These are phyloP conservation scores for Pseudogymnoascus sp. DNA, from an alignment of 2,329 filamentous ascomycete genomes.

Conservation along the genomic window DNA sequence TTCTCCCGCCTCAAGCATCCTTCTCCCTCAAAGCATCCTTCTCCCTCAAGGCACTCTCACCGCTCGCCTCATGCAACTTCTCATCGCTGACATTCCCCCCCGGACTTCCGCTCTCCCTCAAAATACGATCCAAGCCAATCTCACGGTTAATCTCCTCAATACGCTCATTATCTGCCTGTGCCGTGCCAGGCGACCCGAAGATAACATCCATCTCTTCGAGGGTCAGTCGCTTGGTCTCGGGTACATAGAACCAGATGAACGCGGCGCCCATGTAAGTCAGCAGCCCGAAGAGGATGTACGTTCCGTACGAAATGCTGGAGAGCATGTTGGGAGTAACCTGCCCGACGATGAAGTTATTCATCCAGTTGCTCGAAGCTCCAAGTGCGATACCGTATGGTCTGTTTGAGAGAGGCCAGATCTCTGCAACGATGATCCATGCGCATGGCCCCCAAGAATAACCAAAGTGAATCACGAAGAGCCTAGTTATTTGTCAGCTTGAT, in stretches of 20 bases:
- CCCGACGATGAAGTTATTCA: conserved; percentile 55
- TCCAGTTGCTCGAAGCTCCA: conserved; percentile 58
- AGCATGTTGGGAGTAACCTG: conserved; percentile 65
- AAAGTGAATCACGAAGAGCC: conserved; percentile 34
- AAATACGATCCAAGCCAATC: conserved; percentile 46
- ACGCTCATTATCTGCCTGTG: conserved; percentile 29
- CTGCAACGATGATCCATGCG: conserved; percentile 65
- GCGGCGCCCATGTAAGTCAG: conserved; percentile 51
- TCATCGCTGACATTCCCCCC: not conserved
- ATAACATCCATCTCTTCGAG: conserved; percentile 56
- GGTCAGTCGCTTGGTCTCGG: conserved; percentile 44
- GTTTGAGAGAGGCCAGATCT: conserved; percentile 65
- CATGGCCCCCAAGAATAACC: conserved; percentile 69
- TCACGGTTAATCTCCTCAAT: conserved; percentile 67
- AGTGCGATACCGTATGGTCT: conserved; percentile 64
- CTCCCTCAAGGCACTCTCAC: not conserved
- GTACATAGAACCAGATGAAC: conserved; percentile 42
- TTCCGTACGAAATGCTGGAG: conserved; percentile 55
- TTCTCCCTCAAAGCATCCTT: not conserved
- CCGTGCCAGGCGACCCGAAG: conserved; percentile 32
- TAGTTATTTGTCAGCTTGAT: not conserved
- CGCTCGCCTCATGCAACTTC: not conserved
- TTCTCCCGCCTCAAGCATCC: not conserved
- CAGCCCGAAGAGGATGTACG: conserved; percentile 62
- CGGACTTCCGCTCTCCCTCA: not conserved